A percentile compares a stretch with the other conserved stretches of the same genome.
Evolutionary conservation across 2,329 filamentous ascomycete species (phyloP).

Genomic region (Diaporthe vaccinii): DNA sequence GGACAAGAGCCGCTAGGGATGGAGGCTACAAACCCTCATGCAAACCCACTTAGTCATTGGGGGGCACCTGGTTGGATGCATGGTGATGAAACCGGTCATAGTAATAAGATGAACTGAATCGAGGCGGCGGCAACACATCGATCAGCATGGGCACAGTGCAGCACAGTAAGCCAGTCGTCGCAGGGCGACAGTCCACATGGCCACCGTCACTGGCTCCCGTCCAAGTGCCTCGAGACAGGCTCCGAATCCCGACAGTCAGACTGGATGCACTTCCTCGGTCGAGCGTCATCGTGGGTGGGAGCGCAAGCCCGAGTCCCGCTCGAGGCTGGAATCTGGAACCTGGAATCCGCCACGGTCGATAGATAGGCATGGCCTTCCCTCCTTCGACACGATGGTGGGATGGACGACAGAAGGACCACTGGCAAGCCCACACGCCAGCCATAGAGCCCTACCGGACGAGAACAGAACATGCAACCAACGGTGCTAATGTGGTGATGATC

Average conservation of each 20-base stretch:
- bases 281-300: conserved; percentile 10
- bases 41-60: conserved; percentile 32
- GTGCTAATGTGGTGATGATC: not conserved
- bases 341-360: not conserved
- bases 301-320: not conserved
- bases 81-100: conserved; percentile 33
- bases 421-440: not conserved
- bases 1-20: not conserved
- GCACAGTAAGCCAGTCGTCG: conserved; percentile 40
- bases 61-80: conserved; percentile 19
- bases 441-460: not conserved
- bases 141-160: conserved; percentile 39
- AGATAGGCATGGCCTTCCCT: not conserved
- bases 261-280: not conserved
- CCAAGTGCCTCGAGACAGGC: not conserved
- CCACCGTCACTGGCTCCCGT: conserved; percentile 24
- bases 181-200: conserved; percentile 36
- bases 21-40: conserved; percentile 25
- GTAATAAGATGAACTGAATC: conserved; percentile 19
- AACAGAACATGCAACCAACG: not conserved
- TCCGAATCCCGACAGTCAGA: not conserved
- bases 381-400: not conserved
- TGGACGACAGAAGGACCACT: not conserved
- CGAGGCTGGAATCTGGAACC: not conserved
- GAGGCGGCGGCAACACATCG: conserved; percentile 25